Base-by-base conservation (phyloP, 768 basidiomycete species). In the Lactifluus piperatus region DNA sequence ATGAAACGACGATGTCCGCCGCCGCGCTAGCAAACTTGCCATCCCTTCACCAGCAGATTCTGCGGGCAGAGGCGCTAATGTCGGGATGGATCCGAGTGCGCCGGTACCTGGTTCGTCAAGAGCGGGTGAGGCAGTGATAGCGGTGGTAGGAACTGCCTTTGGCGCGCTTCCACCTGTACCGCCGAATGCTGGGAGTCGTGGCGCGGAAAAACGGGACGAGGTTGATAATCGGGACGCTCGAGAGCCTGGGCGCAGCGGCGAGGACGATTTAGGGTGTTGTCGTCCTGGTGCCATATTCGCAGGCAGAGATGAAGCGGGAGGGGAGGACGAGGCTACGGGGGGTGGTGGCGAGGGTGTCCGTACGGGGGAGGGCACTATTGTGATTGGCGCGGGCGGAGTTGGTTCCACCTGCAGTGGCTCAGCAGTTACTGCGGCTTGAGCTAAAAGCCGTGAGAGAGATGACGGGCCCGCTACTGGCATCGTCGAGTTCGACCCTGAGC, bases 361-460 rank as follows among this genome's bases (percentile, higher is more conserved):
- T 24, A 51, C 62, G 64, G 56, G 48, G 58, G 66, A 39, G 46
- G 63, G 48, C 22, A 16, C 41, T 22, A 27, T 22, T 22, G 34
- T 16, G 24, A n/a, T 36, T 10, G 39, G 44, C 7, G 51, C 63
- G 45, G 51, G 47, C 56, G 64, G 57, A 22, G 60, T 52, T 10
- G 66, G 57, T 20, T 70, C 71, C 1, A 70, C 56, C 13, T 41
- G 43, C 7, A 24, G 68, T 60, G 24, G 64, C 65, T 65, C 84
- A 80, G 24, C 34, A 3, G 75, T 68, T 20, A 77, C 27, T 14
- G 62, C 72, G 4, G 89, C 90, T 65, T 91, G 89, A 0, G 89
- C 89, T 24, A 91, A 75, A 4, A 92, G 74, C 27, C 87, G 81
- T 14, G 89, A 91, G 60, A 92, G 75, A 3, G 88, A 90, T 6